These are phyloP conservation scores for Bolboschoenus planiculmis DNA, from an alignment of 176 grass and related monocot genomes.

Conservation along the genomic window DNA sequence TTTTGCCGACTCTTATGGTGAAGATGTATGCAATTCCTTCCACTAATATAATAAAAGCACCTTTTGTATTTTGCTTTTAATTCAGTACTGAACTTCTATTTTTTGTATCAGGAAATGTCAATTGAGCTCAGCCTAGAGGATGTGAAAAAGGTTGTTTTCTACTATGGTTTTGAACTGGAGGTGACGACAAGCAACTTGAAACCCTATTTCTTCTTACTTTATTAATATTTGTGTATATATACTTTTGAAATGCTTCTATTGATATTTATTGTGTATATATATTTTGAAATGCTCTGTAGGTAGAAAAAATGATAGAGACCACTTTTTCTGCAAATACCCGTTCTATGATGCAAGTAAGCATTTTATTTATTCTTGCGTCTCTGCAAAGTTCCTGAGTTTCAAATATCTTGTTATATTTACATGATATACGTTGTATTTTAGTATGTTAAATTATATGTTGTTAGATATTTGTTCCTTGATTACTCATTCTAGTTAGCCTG, in stretches of 20 bases:
- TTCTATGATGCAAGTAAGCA: constrained; percentile 93
- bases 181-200: constrained; percentile 35
- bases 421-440: constrained; percentile 6
- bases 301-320: constrained; percentile 85
- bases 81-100: constrained; percentile 28
- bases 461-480: neutral
- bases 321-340: constrained; percentile 73
- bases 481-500: neutral
- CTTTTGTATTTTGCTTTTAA: constrained; percentile 20
- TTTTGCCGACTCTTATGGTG: constrained; percentile 76
- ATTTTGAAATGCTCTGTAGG: constrained; percentile 36
- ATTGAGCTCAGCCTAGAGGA: constrained; percentile 97
- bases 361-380: constrained; percentile 14
- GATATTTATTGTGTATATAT: constrained; percentile 3
- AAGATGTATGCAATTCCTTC: constrained; percentile 66
- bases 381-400: neutral
- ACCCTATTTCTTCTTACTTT: neutral
- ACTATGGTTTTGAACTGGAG: constrained; percentile 91
- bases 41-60: neutral
- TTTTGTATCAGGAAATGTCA: constrained; percentile 82
- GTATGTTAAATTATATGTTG: neutral
- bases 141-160: constrained; percentile 76
- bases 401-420: neutral
- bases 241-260: neutral
- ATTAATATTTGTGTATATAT: constrained; percentile 5